These are phyloP conservation scores for Fragaria vesca DNA, from an alignment of 306 rosid species.

Conservation along the genomic window DNA sequence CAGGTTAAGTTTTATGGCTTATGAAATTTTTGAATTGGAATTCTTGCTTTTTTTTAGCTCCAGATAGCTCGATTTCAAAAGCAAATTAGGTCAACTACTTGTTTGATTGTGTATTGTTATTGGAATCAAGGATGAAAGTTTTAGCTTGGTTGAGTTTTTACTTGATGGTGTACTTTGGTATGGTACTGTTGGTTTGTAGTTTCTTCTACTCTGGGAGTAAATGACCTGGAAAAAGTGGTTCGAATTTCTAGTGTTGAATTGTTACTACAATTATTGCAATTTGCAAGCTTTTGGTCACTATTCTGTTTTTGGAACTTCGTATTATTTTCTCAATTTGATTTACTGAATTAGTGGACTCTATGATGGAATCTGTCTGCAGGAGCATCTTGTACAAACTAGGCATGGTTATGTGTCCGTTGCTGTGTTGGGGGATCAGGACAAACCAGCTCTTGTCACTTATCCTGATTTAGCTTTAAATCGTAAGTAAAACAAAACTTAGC, in stretches of 20 bases:
- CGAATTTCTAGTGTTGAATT: background rate
- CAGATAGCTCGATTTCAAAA: background rate
- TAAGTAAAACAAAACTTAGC: slow-evolving; percentile 37
- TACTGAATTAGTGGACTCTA: slow-evolving; percentile 11
- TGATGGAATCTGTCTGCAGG: slow-evolving; percentile 53
- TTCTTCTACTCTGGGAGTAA: background rate
- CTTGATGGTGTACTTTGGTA: background rate
- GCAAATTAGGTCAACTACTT: background rate
- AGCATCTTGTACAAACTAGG: slow-evolving; percentile 67
- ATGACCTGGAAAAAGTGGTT: background rate
- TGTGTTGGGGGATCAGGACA: slow-evolving; percentile 89
- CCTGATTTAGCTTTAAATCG: slow-evolving; percentile 94
- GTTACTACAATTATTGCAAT: background rate
- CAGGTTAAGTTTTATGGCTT: background rate
- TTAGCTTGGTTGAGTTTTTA: background rate
- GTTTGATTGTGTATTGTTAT: background rate
- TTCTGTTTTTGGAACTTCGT: background rate
- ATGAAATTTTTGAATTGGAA: background rate
- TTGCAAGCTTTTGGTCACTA: background rate
- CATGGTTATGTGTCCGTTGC: slow-evolving; percentile 72
- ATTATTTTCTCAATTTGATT: slow-evolving; percentile 17
- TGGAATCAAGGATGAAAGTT: background rate
- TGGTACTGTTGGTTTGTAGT: background rate
- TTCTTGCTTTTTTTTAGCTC: no score
- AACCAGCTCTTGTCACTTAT: slow-evolving; percentile 90